Conservation (phyloP, 1,284 basidiomycete species). For the Ustilago curta region DNA sequence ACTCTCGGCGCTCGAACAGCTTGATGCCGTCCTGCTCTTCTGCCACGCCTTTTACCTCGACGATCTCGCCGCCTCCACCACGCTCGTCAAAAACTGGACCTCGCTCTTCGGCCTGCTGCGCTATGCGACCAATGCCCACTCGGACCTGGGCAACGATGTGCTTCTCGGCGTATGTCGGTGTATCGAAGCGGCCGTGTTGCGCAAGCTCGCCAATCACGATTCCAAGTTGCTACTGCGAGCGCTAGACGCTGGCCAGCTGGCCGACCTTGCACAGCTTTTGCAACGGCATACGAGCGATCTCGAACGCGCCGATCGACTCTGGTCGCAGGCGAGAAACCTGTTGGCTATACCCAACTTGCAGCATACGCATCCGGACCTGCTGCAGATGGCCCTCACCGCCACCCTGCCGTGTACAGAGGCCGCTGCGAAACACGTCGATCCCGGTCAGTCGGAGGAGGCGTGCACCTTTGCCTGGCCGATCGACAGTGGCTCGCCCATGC, state of each 20-base stretch:
- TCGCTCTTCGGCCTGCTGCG: slow-evolving; percentile 45
- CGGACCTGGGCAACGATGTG: slow-evolving; percentile 32
- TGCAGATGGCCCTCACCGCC: not conserved
- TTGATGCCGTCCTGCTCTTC: slow-evolving; percentile 72
- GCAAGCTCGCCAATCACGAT: slow-evolving; percentile 47
- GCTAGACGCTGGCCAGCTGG: too few relatives aligned
- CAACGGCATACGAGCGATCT: slow-evolving; percentile 12
- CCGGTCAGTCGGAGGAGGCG: not conserved
- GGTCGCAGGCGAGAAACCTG: slow-evolving; percentile 6
- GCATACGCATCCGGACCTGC: slow-evolving; percentile 7
- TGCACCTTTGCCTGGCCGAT: slow-evolving; percentile 28
- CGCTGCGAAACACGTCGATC: slow-evolving; percentile 10
- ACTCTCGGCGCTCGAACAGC: slow-evolving; percentile 70
- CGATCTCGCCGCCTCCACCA: slow-evolving; percentile 56
- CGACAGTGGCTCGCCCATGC: slow-evolving; percentile 21
- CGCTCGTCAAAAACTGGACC: slow-evolving; percentile 48
- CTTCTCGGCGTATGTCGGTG: slow-evolving; percentile 50
- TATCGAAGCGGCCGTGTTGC: slow-evolving; percentile 47
- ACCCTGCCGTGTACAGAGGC: not conserved
- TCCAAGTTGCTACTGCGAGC: slow-evolving; percentile 6
- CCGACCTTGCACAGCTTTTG: slow-evolving; percentile 10
- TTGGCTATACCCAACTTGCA: slow-evolving; percentile 15
- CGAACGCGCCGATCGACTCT: slow-evolving; percentile 19
- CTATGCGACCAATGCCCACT: slow-evolving; percentile 43
- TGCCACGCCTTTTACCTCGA: slow-evolving; percentile 72